Evolutionary conservation across 75 land plant species (phyloP).

Genomic region (Sequoiadendron giganteum): DNA sequence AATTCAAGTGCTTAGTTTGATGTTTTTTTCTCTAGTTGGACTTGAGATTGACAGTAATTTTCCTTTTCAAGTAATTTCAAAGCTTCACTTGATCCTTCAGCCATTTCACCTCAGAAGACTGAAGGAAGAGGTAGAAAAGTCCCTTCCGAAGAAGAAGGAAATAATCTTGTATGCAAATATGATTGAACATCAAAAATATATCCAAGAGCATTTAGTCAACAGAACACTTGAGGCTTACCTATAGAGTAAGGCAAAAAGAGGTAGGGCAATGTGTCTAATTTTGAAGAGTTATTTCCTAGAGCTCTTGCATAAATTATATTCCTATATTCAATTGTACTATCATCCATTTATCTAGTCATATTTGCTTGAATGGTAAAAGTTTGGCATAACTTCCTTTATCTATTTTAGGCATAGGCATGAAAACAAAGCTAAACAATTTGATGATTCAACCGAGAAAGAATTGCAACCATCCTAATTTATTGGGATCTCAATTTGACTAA

Average conservation of each 20-base stretch:
- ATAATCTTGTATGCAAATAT: slow-evolving; percentile 86
- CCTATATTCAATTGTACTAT: neutral
- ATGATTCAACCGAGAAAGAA: slow-evolving; percentile 85
- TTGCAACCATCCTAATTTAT: slow-evolving; percentile 92
- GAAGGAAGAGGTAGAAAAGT: slow-evolving; percentile 83
- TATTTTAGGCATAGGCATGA: slow-evolving; percentile 40
- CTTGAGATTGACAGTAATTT: neutral
- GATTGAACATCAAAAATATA: slow-evolving; percentile 69
- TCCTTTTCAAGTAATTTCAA: slow-evolving; percentile 63
- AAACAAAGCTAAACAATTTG: slow-evolving; percentile 60
- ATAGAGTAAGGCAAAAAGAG: slow-evolving; percentile 22
- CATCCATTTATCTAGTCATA: neutral
- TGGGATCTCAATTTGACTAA: slow-evolving; percentile 52
- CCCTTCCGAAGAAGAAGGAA: slow-evolving; percentile 87
- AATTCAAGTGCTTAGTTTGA: neutral
- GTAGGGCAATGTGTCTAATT: slow-evolving; percentile 10
- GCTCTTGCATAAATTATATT: neutral
- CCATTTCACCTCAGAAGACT: slow-evolving; percentile 85
- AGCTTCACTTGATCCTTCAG: slow-evolving; percentile 75
- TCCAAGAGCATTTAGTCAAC: slow-evolving; percentile 66
- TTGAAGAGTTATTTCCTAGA: neutral
- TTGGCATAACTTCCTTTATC: neutral
- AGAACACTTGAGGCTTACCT: slow-evolving; percentile 66
- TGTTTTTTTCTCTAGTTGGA: neutral
- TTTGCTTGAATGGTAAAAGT: neutral